Base-by-base conservation (phyloP, 345 rosid species). In the Gossypium bickii region DNA sequence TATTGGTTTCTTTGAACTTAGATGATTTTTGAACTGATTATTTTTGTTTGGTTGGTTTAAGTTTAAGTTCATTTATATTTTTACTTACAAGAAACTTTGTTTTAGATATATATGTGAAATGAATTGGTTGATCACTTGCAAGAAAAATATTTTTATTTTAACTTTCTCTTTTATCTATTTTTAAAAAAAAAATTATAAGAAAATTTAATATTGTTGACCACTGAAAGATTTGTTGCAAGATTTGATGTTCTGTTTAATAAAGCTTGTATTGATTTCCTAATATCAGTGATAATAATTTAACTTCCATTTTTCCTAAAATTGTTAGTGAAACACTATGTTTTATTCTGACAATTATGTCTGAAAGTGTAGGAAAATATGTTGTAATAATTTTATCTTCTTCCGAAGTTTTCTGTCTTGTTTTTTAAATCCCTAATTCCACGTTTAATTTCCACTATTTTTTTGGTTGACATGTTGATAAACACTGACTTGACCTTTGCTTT, bases 61-160 rank as follows among this genome's bases (percentile, higher is more conserved):
- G 41, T 34, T 34, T 34, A 34, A 34, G 7, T 34, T 34, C 41
- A 5, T 34, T 4, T 34, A 34, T 34, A 34, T 1, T 34, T 34
- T 34, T 34, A 34, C 7, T 34, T 5, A 5, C 7, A 34, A 5
- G 41, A 34, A 34, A 4, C 38, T 34, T 34, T 34, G 41, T 5
- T 34, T 34, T 34, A 34, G 9, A 34, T 12, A 59, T 25, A 3
- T 71, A 2, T 53, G 45, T 17, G 67, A 57, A 70, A 75, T 51
- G 72, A 61, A 34, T 59, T n/a, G 70, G 49, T 34, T 56, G 75
- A 24, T 85, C 74, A 82, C 82, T 80, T 83, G 82, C 73, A 25
- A 43, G 47, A 43, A 69, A 70, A 72, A 79, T 84, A 49, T 78
- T 82, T 67, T 78, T 75, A 64, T 78, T 80, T 70, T 7, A 53